Base-by-base conservation (phyloP, 208 protist genomes). In the Trypanosoma rangeli region DNA sequence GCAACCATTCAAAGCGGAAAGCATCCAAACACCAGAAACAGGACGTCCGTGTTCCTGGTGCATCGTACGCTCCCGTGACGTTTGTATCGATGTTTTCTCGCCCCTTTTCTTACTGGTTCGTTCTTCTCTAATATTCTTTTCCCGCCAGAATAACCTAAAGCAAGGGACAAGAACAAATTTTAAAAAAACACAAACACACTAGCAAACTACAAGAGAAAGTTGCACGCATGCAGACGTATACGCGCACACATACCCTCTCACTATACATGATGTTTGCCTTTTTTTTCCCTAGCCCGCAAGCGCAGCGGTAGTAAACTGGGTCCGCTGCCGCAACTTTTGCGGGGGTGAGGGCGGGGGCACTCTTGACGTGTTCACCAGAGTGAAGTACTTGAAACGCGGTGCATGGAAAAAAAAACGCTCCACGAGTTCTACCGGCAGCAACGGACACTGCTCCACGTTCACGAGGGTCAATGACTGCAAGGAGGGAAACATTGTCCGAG, bases 391-490 rank as follows among this genome's bases (percentile, higher is more conserved):
- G 39, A 95, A 64, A n/a, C 64, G 44, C 20, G 90, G 90, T 1
- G 90, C 83, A 24, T 78, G 49, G 20, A 42, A n/a, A 54, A 68
- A 46, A 35, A 93, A 48, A 29, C 64, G 54, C 31, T 58, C 65
- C 44, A 82, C 78, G 24, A 87, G 68, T 62, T 92, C 85, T 26
- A 63, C 63, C n/a, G 73, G 70, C 10, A 76, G 28, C 15, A 67
- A 42, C 13, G 84, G 55, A 3, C 64, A 69, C 35, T 80, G 80
- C 33, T 88, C 78, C 10, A 89, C 65, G 70, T 92, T 89, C 26
- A 80, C 85, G 0, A 95, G 50, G 0, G 85, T 93, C 39, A 92
- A 39, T 16, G 84, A 70, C 16, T 75, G 75, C 57, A 95, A 65
- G 7, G 31, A 37, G 2, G 86, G 85, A 68, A 85, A 90, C 18